Conservation (phyloP, 2,329 filamentous ascomycete species). For the Pseudocercospora vitis region DNA sequence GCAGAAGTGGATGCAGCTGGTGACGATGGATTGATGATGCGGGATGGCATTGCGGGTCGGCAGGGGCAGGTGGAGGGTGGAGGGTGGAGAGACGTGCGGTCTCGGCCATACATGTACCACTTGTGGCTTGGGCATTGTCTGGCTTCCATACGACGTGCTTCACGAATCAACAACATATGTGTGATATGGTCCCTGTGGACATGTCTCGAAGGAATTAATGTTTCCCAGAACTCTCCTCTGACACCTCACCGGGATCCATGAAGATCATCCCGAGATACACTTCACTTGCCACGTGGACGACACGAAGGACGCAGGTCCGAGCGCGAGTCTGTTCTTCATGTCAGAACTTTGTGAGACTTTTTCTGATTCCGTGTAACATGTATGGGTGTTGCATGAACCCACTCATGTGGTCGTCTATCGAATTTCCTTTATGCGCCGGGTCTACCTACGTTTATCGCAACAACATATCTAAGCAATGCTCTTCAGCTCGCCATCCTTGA, state of each 20-base stretch:
- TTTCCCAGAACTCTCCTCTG: background rate
- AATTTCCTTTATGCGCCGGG: background rate
- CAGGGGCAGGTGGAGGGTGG: background rate
- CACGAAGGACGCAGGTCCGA: background rate
- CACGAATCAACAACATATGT: too few relatives aligned
- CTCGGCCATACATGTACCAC: too few relatives aligned
- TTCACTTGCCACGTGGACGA: conserved; percentile 2
- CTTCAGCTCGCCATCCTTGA: conserved; percentile 82
- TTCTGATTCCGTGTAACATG: background rate
- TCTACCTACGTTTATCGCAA: background rate
- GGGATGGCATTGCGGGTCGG: background rate
- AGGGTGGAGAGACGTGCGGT: conserved; percentile 1
- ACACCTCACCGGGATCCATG: background rate
- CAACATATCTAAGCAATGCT: conserved; percentile 36
- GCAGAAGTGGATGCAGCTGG: background rate
- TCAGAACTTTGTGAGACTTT: background rate
- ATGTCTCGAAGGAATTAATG: too few relatives aligned
- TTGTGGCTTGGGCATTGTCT: too few relatives aligned
- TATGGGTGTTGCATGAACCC: background rate
- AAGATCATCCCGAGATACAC: background rate
- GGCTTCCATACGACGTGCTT: too few relatives aligned
- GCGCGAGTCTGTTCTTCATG: background rate
- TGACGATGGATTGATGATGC: background rate
- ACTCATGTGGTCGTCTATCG: background rate
- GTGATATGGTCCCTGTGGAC: too few relatives aligned